Base-by-base conservation (phyloP, 805 yeast genomes). In the Candida dendrica region DNA sequence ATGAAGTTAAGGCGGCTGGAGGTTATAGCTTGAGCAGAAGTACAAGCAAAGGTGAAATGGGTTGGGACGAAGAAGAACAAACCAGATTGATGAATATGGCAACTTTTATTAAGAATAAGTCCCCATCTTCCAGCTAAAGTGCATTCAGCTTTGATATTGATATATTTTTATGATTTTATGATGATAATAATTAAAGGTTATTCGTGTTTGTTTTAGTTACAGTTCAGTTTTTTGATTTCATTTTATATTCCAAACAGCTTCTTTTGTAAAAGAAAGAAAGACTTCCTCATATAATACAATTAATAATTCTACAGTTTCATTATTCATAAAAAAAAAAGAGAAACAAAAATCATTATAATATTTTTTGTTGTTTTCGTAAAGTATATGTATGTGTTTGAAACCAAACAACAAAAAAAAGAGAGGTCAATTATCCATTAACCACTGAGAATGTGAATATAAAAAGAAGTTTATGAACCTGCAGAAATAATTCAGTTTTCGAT, bases 11-110 rank as follows among this genome's bases (percentile, higher is more conserved):
- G 1, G 56, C 50, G 3, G 67, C 58, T 3, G 60, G 59, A 13
- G 61, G 57, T 10, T 53, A 63, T 15, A 56, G 55, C 11, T 53
- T 68, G 37, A 53, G 59, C 7, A 55, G 72, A 39, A 58, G 60
- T 37, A 63, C 58, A 15, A 64, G 71, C 40, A 58, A 63, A 38
- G 65, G 63, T 17, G 68, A 65, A 36, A 42, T 58, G 44, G 59
- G 46, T 37, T 60, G 65, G 66, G 57, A 53, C 36, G 61, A 56
- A 14, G 59, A 61, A 18, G 64, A 59, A 43, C 61, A 55, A 42
- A 48, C 51, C 40, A 38, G 63, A 39, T 47, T 60, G 33, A 47
- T 59, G n/a, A 51, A 54, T 14, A 58, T 58, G 49, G 60, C 63
- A n/a, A 55, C 40, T 29, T 57, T 44, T 40, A 58, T 59, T 19